Evolutionary conservation across 345 rosid genomes (phyloP), one percentile per base, ranked within the genome.

Genomic region (Melaleuca quinquenervia): DNA sequence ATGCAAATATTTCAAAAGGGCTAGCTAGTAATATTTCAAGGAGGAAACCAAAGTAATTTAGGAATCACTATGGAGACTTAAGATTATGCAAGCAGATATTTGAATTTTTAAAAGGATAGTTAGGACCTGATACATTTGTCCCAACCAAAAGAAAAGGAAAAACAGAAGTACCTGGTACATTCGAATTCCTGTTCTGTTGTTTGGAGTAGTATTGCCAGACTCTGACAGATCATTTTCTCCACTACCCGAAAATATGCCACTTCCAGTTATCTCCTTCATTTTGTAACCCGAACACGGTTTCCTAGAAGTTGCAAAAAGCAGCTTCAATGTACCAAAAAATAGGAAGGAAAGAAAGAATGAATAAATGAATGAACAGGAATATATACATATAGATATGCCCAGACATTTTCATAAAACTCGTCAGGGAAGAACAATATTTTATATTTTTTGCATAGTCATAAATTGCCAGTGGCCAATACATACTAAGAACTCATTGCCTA

Each of bases 231-330:
- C 99, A 75, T 85, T 75, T 84, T 92, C 96, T 86, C 88, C 96
- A 50, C 91, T 88, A 49, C 88, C 93, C 8, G 88, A 85, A 91
- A 96, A 97, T 84, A 97, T 97, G 32, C 99, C 99, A 91, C 99
- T 97, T 44, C 99, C 99, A 62, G 96, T 94, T 62, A 97, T 96
- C 95, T 97, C 99, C 89, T 97, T 95, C 95, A 95, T 92, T 88
- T 97, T 97, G 85, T 93, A 90, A 84, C 96, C 98, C 0, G 99
- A 97, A 90, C 99, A 96, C 56, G 99, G 99, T 85, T 94, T 95
- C 95, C 99, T 97, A 86, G 52, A 64, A 89, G 70, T 84, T 8
- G 51, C 50, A 86, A 52, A 52, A 51, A 89, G 86, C 44, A 9
- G 78, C 48, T 36, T 70, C 78, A 83, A 52, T 36, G 45, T 18